Base-by-base conservation (phyloP, 257 asterid species). In the Solanum megistacrolobum region DNA sequence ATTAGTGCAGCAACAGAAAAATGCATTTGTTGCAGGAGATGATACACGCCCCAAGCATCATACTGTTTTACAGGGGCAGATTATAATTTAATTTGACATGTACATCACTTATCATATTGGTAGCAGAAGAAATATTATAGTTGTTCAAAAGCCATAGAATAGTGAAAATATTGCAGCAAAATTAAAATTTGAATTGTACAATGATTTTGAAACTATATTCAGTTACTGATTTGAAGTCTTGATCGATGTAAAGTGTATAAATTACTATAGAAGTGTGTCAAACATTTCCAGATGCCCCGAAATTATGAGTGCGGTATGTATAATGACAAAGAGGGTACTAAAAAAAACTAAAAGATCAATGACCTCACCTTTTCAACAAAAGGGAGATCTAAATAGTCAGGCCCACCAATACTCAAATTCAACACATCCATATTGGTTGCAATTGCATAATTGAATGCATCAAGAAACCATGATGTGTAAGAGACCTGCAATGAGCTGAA, bases 401-500 rank as follows among this genome's bases (percentile, higher is more conserved):
- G 99, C 79, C 99, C 99, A 84, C 99, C 99, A 68, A 96, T 97
- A 94, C 99, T 97, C 95, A 96, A 94, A 90, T 97, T 97, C 94
- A 97, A 93, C 91, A 97, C 99, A 66, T 97, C 99, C 99, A 97
- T 96, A 88, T 94, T 90, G 90, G 95, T 94, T 35, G 99, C 98
- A 91, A 97, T 96, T 46, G 99, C 99, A 90, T 96, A 97, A 88
- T 97, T 97, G 93, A 97, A 97, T 85, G 99, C 99, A 89, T 97
- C 99, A 93, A 97, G 99, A 90, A 97, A 97, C 98, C 98, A 97
- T 36, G 99, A 97, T 31, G 99, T 97, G 92, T 95, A 97, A 74
- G 99, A 97, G 89, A 97, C 98, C 99, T 97, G 99, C 95, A 97
- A 91, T 90, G 89, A 96, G 96, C 98, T 97, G 98, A 96, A 93